Evolutionary conservation across 805 yeast genomes (phyloP), one percentile per base, ranked within the genome.

Genomic region (Starmerella ratchasimensis): DNA sequence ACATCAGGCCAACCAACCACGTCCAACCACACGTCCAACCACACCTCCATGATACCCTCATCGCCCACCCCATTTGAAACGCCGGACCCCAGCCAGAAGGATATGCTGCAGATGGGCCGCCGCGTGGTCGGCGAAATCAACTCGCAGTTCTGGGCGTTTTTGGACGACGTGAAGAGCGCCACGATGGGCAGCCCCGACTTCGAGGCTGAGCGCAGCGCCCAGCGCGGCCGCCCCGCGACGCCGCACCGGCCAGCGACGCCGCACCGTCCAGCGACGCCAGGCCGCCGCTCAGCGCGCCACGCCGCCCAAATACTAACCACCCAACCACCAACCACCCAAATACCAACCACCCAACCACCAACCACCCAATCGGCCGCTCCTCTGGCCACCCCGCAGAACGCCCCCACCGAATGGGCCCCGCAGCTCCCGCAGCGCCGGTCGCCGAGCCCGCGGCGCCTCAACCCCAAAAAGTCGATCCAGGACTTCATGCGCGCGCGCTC

Each of bases 51-150:
- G 26, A 10, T 24, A 4, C 13, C 14, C 28, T 7, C 25, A 7
- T 15, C 7, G 28, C 14, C 20, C 6, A 28, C 20, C 16, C 15
- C n/a, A 9, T 9, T 14, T 14, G 3, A 24, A 21, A 17, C 15
- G 22, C 10, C 27, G 20, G 20, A 28, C 5, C 14, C 10, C n/a
- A 17, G 24, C 14, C 35, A 36, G 24, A 36, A 44, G 21, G 58
- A 56, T 25, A 53, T 54, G 11, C 24, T 54, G 31, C 49, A 44
- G 21, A 48, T 51, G 52, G 58, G 60, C 26, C 37, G 44, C 10
- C 44, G 58, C 10, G 57, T 57, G 5, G 58, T 56, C 9, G 60
- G 53, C 25, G 61, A 52, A 29, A 47, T 58, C 7, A 55, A 57
- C 11, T 37, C 52, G 13, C 61, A 56, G 40, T 53, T 58, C 36